A percentile compares a stretch with the other conserved stretches of the same genome.
These are phyloP conservation scores for Schoenoplectus tabernaemontani DNA, from an alignment of 202 grass and related monocot species.

Conservation along the genomic window DNA sequence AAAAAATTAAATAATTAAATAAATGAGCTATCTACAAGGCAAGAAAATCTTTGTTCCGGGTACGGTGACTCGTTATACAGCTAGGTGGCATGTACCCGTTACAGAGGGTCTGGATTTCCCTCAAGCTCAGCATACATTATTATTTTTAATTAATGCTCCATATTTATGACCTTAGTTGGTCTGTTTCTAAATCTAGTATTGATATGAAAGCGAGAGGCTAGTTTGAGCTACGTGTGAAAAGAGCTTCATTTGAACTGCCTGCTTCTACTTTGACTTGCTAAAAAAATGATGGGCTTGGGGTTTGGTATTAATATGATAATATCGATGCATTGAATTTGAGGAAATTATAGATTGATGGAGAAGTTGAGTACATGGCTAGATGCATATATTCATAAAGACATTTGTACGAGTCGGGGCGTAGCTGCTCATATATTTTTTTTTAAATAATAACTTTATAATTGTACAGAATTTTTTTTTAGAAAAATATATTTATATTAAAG, in stretches of 20 bases:
- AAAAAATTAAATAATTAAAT: no score
- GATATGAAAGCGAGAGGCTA: background rate
- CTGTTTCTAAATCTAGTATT: background rate
- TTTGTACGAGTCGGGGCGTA: background rate
- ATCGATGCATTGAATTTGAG: background rate
- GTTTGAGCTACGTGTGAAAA: background rate
- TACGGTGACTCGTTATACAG: no score
- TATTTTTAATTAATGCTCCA: background rate
- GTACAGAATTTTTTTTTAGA: no score
- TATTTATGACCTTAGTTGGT: background rate
- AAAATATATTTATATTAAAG: no score
- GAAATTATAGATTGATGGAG: background rate
- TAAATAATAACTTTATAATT: no score
- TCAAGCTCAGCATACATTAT: background rate
- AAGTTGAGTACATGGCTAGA: background rate
- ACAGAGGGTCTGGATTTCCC: background rate
- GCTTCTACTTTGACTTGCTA: background rate
- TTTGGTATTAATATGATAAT: background rate
- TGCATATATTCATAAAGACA: background rate
- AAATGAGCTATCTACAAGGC: no score
- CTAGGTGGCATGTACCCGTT: background rate
- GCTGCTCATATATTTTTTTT: no score
- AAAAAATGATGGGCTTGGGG: background rate
- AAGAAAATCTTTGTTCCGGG: no score
- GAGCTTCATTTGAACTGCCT: background rate